phyloP scores from a whole-genome alignment of 1,139 yeast genomes.

The Taiozyma sp. region DNA sequence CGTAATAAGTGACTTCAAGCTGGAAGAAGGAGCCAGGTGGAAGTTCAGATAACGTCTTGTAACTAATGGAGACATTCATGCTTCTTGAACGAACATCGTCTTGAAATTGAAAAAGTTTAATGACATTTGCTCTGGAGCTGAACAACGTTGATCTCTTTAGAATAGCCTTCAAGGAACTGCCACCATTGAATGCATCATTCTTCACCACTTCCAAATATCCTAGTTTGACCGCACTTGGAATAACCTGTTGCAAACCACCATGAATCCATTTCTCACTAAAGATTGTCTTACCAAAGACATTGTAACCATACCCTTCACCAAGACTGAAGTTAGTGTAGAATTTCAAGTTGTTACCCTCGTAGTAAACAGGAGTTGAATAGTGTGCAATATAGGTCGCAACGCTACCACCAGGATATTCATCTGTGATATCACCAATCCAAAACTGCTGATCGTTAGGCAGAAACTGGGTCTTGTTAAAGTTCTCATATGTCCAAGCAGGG shows the following conservation, averaged over 20 bases:
- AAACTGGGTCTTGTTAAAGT: constrained; percentile 22
- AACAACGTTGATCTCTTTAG: constrained; percentile 4
- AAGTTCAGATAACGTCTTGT: constrained; percentile 16
- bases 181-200: constrained; percentile 28
- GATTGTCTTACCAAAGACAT: constrained; percentile 24
- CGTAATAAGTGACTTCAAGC: constrained; percentile 24
- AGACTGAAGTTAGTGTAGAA: constrained; percentile 33
- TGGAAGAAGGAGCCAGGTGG: constrained; percentile 14
- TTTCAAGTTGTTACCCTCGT: constrained; percentile 11
- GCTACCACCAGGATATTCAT: constrained; percentile 17
- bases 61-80: constrained; percentile 24
- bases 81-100: constrained; percentile 23
- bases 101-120: constrained; percentile 21
- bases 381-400: constrained; percentile 16
- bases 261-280: constrained; percentile 31
- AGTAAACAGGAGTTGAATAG: constrained; percentile 16
- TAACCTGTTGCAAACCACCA: constrained; percentile 25
- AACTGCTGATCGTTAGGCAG: constrained; percentile 29
- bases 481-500: constrained; percentile 39
- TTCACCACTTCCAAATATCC: constrained; percentile 17
- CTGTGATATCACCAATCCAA: constrained; percentile 28
- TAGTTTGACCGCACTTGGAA: constrained; percentile 23
- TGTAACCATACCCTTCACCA: constrained; percentile 31
- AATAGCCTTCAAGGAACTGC: constrained; percentile 24
- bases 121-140: constrained; percentile 10